These are phyloP conservation scores for Medicago ruthenica DNA, from an alignment of 306 rosid species.

Conservation along the genomic window DNA sequence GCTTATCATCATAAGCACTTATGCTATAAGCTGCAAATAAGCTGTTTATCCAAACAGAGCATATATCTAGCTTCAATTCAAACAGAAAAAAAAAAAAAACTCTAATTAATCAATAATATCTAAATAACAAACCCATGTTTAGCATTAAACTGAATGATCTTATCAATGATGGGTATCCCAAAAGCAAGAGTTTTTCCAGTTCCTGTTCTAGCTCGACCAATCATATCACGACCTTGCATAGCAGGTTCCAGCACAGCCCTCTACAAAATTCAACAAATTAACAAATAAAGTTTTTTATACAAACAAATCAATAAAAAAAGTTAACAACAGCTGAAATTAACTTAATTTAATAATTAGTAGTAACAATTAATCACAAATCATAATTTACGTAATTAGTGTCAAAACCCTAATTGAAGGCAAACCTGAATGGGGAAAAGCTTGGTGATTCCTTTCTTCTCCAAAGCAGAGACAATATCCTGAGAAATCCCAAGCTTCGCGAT, in stretches of 20 bases:
- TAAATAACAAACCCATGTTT: conserved; percentile 73
- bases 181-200: conserved; percentile 99
- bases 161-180: conserved; percentile 93
- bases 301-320: neutral
- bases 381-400: neutral
- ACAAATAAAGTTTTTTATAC: neutral
- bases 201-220: conserved; percentile 98
- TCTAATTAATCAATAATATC: neutral
- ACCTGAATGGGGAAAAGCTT: conserved; percentile 98
- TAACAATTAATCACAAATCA: neutral
- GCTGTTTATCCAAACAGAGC: neutral
- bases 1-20: no score
- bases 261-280: conserved; percentile 45
- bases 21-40: no score
- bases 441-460: conserved; percentile 77
- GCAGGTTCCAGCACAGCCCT: conserved; percentile 97
- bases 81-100: conserved; percentile 8
- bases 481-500: conserved; percentile 78
- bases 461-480: conserved; percentile 75
- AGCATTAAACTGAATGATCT: conserved; percentile 77
- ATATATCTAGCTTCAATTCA: conserved; percentile 28
- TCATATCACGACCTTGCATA: conserved; percentile 98
- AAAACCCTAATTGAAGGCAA: neutral
- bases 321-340: conserved; percentile 22
- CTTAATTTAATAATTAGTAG: neutral